A percentile compares a stretch with the other conserved stretches of the same genome.
These are phyloP conservation scores for Xylariaceae sp. DNA, from an alignment of 2,329 filamentous ascomycete species.

Conservation along the genomic window DNA sequence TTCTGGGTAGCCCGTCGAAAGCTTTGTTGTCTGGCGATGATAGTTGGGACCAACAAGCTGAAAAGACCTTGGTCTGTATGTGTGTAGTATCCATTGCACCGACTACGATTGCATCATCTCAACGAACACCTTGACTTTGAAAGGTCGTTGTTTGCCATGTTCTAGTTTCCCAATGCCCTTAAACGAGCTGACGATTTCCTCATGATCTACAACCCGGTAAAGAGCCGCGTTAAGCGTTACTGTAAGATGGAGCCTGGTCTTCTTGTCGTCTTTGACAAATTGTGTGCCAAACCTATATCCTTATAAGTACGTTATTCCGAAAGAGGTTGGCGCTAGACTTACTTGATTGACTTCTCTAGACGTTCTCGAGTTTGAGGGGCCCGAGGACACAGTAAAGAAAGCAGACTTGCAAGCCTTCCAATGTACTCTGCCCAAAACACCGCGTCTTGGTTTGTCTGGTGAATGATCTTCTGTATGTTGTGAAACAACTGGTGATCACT, in stretches of 20 bases:
- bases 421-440: slow-evolving; percentile 51
- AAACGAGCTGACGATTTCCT: slow-evolving; percentile 25
- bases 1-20: background rate
- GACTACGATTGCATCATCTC: slow-evolving; percentile 12
- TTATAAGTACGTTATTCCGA: slow-evolving; percentile 16
- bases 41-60: background rate
- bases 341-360: slow-evolving; percentile 38
- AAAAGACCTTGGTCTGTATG: background rate
- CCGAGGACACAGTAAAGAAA: slow-evolving; percentile 40
- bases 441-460: slow-evolving; percentile 34
- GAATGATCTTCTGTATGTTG: slow-evolving; percentile 40
- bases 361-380: slow-evolving; percentile 36
- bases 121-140: slow-evolving; percentile 24
- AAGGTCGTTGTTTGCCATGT: slow-evolving; percentile 15
- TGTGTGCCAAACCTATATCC: slow-evolving; percentile 23
- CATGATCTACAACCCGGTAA: slow-evolving; percentile 19
- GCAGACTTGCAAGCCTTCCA: slow-evolving; percentile 42
- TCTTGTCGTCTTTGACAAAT: slow-evolving; percentile 24
- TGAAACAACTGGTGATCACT: slow-evolving; percentile 42
- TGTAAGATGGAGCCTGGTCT: slow-evolving; percentile 27
- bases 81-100: slow-evolving; percentile 4
- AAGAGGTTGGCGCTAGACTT: slow-evolving; percentile 23
- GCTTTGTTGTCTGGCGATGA: background rate
- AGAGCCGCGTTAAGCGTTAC: slow-evolving; percentile 22
- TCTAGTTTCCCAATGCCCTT: slow-evolving; percentile 27